Evolutionary conservation across 169 alveolate species (phyloP).

Genomic region (Eimeria praecox): DNA sequence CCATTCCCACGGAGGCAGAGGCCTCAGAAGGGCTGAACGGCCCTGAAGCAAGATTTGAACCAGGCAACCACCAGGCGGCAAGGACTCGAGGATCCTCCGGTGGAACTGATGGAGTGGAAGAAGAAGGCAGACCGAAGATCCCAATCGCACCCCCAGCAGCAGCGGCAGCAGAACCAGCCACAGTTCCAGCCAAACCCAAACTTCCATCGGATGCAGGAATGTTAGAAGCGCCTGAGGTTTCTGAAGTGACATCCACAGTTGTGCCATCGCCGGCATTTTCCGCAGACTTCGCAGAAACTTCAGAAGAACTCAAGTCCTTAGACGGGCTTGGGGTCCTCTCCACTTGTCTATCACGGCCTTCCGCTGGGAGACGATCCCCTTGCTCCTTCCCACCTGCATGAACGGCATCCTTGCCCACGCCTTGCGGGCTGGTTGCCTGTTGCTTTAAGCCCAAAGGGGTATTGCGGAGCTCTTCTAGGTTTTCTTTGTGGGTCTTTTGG

Average conservation of each 20-base stretch:
- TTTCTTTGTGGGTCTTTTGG: neutral
- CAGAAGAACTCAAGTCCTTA: neutral
- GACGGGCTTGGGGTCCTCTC: neutral
- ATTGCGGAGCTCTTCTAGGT: neutral
- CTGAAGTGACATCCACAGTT: neutral
- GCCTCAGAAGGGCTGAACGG: neutral
- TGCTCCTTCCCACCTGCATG: neutral
- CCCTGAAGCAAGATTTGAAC: neutral
- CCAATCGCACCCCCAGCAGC: neutral
- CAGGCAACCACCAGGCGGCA: neutral
- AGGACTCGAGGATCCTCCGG: neutral
- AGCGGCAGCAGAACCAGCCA: neutral
- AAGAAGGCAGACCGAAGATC: neutral
- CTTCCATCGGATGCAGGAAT: neutral
- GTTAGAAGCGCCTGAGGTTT: neutral
- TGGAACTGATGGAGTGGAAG: neutral
- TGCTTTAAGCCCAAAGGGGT: slow-evolving; percentile 8
- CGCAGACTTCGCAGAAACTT: neutral
- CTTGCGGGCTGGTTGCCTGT: neutral
- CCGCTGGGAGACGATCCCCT: neutral
- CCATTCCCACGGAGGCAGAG: neutral
- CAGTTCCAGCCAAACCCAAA: neutral
- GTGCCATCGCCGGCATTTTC: too few relatives aligned
- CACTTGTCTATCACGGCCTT: neutral
- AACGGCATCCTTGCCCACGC: neutral